Evolutionary conservation across 1,139 yeast genomes (phyloP).

Genomic region (Blastobotrys capitulatus): DNA sequence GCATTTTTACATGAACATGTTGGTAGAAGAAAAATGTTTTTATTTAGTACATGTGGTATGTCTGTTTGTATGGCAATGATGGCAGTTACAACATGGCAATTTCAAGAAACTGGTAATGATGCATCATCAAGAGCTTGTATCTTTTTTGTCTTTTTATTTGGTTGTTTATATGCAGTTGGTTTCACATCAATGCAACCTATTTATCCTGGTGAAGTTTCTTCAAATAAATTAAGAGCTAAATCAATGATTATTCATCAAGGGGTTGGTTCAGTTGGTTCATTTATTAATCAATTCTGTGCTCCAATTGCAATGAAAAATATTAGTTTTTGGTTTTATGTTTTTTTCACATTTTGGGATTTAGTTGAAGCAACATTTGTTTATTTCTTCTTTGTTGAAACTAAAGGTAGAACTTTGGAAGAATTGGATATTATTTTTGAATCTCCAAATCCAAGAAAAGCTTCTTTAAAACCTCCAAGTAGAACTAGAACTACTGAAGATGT

Average conservation of each 20-base stretch:
- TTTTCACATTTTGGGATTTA: constrained; percentile 31
- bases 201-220: constrained; percentile 36
- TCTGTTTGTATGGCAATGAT: constrained; percentile 19
- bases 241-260: constrained; percentile 17
- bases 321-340: constrained; percentile 54
- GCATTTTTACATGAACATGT: constrained; percentile 16
- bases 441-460: constrained; percentile 19
- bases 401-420: constrained; percentile 43
- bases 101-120: constrained; percentile 6
- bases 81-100: constrained; percentile 18
- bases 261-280: constrained; percentile 12
- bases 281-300: constrained; percentile 47
- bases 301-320: constrained; percentile 55
- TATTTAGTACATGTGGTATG: constrained; percentile 13
- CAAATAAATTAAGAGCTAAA: constrained; percentile 36
- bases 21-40: constrained; percentile 21
- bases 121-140: constrained; percentile 17
- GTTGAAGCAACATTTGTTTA: constrained; percentile 27
- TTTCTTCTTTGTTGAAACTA: constrained; percentile 42
- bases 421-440: constrained; percentile 39
- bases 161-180: constrained; percentile 15
- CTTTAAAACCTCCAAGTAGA: constrained; percentile 6
- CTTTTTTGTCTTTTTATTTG: constrained; percentile 20
- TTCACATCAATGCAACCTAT: constrained; percentile 26
- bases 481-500: not conserved